phyloP scores from a whole-genome alignment of 1,139 yeast genomes.

The Wickerhamomyces sp. region DNA sequence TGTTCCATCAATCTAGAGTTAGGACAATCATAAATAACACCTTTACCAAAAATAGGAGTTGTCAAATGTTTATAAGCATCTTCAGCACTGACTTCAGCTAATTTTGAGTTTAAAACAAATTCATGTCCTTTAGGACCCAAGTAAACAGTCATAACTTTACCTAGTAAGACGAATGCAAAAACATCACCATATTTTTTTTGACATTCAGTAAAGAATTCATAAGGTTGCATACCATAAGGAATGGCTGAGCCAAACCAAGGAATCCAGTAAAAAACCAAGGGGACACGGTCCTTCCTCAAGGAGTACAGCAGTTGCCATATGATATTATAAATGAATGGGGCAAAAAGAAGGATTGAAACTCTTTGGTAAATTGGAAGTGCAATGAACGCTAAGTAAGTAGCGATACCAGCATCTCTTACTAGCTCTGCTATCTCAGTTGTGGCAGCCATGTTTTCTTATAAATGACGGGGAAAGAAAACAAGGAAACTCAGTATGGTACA shows the following conservation, averaged over 20 bases:
- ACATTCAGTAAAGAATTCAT: slow-evolving; percentile 77
- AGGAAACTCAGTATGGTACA: background rate
- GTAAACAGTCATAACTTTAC: slow-evolving; percentile 92
- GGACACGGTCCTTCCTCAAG: slow-evolving; percentile 74
- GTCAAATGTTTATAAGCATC: slow-evolving; percentile 94
- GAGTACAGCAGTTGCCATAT: slow-evolving; percentile 69
- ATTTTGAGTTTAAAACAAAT: slow-evolving; percentile 86
- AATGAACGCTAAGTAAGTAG: slow-evolving; percentile 19
- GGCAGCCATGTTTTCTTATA: slow-evolving; percentile 14
- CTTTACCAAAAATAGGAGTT: slow-evolving; percentile 96
- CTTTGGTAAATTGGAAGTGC: slow-evolving; percentile 30
- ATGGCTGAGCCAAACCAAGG: slow-evolving; percentile 97
- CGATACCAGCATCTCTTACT: slow-evolving; percentile 9
- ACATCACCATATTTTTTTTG: slow-evolving; percentile 86
- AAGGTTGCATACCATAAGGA: slow-evolving; percentile 87
- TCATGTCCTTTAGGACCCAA: slow-evolving; percentile 98
- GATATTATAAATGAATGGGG: slow-evolving; percentile 53
- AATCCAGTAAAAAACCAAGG: slow-evolving; percentile 86
- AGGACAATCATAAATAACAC: slow-evolving; percentile 96
- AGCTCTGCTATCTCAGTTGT: slow-evolving; percentile 11
- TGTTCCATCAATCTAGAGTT: slow-evolving; percentile 95
- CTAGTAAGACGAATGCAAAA: slow-evolving; percentile 83
- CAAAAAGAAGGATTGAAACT: slow-evolving; percentile 24
- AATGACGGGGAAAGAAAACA: too few relatives aligned
- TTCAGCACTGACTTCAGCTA: slow-evolving; percentile 90